These are phyloP conservation scores for Leptographium flavum DNA, from an alignment of 2,329 filamentous ascomycete species.

Conservation along the genomic window DNA sequence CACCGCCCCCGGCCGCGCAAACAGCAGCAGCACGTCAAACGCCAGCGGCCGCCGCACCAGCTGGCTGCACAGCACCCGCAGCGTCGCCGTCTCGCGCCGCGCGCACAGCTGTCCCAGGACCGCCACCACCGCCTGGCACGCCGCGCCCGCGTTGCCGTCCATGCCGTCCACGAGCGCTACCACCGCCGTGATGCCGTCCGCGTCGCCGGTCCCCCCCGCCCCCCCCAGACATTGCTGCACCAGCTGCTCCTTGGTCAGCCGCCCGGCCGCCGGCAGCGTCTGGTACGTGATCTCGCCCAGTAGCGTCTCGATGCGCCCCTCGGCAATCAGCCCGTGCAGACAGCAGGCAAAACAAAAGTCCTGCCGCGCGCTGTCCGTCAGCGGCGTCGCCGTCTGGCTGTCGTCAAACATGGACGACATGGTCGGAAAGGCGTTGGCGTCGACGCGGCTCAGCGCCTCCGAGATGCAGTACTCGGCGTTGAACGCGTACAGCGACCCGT, in stretches of 20 bases:
- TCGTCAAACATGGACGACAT: slow-evolving; percentile 45
- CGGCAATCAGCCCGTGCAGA: slow-evolving; percentile 69
- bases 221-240: slow-evolving; percentile 54
- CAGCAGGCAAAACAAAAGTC: slow-evolving; percentile 87
- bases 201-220: slow-evolving; percentile 18
- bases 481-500: slow-evolving; percentile 58
- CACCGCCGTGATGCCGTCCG: slow-evolving; percentile 48
- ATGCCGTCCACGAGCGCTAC: slow-evolving; percentile 76
- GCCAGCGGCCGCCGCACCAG: slow-evolving; percentile 59
- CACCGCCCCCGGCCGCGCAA: slow-evolving; percentile 55
- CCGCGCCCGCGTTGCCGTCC: slow-evolving; percentile 81
- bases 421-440: slow-evolving; percentile 60
- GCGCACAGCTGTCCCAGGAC: slow-evolving; percentile 54
- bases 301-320: slow-evolving; percentile 63
- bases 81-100: slow-evolving; percentile 64
- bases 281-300: slow-evolving; percentile 76
- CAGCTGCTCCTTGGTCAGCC: slow-evolving; percentile 64
- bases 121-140: slow-evolving; percentile 64
- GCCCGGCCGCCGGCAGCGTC: slow-evolving; percentile 57
- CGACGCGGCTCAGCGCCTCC: slow-evolving; percentile 65
- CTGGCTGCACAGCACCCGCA: slow-evolving; percentile 59
- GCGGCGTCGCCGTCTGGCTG: slow-evolving; percentile 40
- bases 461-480: slow-evolving; percentile 56
- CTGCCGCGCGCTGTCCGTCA: slow-evolving; percentile 44
- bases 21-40: slow-evolving; percentile 63